Evolutionary conservation across 108 stramenopile genomes (phyloP).

Genomic region (Seminavis robusta): DNA sequence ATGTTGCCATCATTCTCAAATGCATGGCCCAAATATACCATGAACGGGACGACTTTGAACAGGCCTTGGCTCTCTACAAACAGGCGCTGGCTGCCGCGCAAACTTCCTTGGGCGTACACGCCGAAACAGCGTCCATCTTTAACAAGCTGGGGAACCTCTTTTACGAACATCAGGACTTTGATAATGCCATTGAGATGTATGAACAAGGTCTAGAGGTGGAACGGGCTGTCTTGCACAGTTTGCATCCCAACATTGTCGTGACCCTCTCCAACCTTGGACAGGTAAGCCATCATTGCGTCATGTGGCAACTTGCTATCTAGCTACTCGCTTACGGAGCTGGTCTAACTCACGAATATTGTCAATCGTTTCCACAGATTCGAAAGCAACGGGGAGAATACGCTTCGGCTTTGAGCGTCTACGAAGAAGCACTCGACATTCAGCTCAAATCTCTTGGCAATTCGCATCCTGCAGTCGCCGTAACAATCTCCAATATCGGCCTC

Average conservation of each 20-base stretch:
- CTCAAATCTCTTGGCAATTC: conserved; percentile 22
- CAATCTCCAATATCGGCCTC: conserved; percentile 56
- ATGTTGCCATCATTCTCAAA: conserved; percentile 54
- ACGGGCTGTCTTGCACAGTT: conserved; percentile 34
- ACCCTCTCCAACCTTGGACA: conserved; percentile 68
- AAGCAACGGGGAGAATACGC: conserved; percentile 55
- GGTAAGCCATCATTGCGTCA: no score
- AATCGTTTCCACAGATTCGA: no score
- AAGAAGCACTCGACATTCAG: conserved; percentile 54
- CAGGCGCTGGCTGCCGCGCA: conserved; percentile 30
- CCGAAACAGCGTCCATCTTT: conserved; percentile 56
- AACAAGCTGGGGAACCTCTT: conserved; percentile 70
- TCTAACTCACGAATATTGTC: no score
- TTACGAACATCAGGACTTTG: conserved; percentile 56
- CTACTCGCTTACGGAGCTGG: no score
- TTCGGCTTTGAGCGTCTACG: conserved; percentile 48
- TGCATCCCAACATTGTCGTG: conserved; percentile 62
- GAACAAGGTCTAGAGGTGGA: conserved; percentile 56
- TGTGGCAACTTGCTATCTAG: no score
- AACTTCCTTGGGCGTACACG: conserved; percentile 44
- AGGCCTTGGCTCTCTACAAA: conserved; percentile 41
- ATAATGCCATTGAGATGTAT: conserved; percentile 47
- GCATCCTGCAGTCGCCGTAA: conserved; percentile 46
- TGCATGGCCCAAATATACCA: conserved; percentile 66
- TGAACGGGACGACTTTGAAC: conserved; percentile 42